Evolutionary conservation across 176 grass and related monocot species (phyloP).

Genomic region (Bolboschoenus planiculmis): DNA sequence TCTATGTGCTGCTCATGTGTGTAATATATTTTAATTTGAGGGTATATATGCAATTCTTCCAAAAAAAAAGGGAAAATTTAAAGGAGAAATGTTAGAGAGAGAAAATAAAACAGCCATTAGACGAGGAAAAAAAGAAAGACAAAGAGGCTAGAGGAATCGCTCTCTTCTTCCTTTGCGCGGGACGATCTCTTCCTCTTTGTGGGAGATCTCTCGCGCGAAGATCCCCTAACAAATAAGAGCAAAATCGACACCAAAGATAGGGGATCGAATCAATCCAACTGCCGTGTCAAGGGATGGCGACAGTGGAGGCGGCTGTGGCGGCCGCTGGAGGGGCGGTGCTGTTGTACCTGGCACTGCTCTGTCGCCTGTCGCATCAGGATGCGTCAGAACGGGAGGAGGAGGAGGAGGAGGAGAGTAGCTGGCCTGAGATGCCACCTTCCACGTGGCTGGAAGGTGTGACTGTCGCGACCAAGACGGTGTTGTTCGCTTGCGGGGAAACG

Average conservation of each 20-base stretch:
- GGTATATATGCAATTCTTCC: neutral
- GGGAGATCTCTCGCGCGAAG: constrained; percentile 1
- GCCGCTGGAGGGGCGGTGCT: constrained; percentile 29
- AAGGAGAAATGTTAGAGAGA: neutral
- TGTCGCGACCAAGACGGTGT: constrained; percentile 34
- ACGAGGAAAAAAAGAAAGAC: neutral
- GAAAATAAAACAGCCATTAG: neutral
- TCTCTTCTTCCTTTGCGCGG: constrained; percentile 2
- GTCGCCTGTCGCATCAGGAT: constrained; percentile 14
- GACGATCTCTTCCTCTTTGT: constrained; percentile 3
- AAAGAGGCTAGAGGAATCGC: neutral
- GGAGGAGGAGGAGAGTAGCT: constrained; percentile 24
- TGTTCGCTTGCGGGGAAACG: constrained; percentile 30
- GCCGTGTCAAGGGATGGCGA: constrained; percentile 30
- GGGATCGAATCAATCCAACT: neutral
- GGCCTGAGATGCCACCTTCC: constrained; percentile 20
- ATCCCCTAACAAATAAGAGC: constrained; percentile 3
- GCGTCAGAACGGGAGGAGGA: neutral
- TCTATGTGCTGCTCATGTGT: neutral
- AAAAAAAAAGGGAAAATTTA: neutral
- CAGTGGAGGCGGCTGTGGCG: constrained; percentile 31
- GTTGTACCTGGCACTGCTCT: constrained; percentile 31
- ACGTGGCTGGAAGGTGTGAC: constrained; percentile 5
- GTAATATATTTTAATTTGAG: neutral
- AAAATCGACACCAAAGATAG: neutral